Evolutionary conservation across 345 rosid species (phyloP).

Genomic region (Ceriops tagal): DNA sequence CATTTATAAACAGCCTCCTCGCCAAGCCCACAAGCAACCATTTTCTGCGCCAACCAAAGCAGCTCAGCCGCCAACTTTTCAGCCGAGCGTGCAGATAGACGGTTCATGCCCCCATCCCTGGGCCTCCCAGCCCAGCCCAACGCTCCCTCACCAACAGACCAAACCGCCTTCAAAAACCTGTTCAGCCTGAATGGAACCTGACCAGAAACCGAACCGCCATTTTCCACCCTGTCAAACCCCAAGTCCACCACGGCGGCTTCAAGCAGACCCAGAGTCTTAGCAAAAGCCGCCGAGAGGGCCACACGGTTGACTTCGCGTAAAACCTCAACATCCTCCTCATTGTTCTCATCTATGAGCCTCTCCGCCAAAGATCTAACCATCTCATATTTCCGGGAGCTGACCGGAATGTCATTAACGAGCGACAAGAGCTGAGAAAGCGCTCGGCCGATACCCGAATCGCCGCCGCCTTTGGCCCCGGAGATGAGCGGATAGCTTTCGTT

Average conservation of each 20-base stretch:
- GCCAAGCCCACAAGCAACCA: constrained; percentile 58
- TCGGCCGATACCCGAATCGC: constrained; percentile 60
- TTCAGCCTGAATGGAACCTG: constrained; percentile 34
- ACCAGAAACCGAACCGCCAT: constrained; percentile 8
- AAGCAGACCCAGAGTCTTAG: constrained; percentile 52
- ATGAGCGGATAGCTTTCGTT: constrained; percentile 11
- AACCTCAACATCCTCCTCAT: constrained; percentile 35
- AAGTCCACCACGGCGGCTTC: constrained; percentile 44
- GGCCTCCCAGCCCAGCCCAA: constrained; percentile 23
- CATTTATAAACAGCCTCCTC: constrained; percentile 76
- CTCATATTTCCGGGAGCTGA: constrained; percentile 75
- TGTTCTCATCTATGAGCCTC: constrained; percentile 70
- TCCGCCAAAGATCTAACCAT: constrained; percentile 71
- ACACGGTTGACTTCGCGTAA: constrained; percentile 53
- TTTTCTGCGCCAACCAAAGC: constrained; percentile 74
- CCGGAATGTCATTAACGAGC: constrained; percentile 60
- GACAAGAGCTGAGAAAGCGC: constrained; percentile 66
- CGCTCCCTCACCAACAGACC: constrained; percentile 40
- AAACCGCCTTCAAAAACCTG: constrained; percentile 43
- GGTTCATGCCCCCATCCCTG: constrained; percentile 33
- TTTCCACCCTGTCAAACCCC: constrained; percentile 27
- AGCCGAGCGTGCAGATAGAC: constrained; percentile 31
- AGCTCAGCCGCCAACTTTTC: constrained; percentile 87
- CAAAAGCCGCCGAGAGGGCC: constrained; percentile 60
- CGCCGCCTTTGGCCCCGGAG: background rate